Percentiles rank a stretch among this genome's conserved stretches.
Conservation (phyloP, 106 monocot species). For the Apostasia ramifera region DNA sequence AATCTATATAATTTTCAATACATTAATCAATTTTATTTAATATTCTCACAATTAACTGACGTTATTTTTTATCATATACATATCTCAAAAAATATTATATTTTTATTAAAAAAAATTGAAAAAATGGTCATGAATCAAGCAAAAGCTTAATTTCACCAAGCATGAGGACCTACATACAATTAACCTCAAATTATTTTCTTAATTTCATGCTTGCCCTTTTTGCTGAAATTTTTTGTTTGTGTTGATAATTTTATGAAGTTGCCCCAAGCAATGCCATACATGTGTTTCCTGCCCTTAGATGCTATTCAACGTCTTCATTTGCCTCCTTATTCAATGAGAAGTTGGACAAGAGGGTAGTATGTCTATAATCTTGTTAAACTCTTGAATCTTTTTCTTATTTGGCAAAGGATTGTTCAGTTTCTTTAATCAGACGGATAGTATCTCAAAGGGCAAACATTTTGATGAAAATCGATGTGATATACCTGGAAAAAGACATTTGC, state of each 20-base stretch:
- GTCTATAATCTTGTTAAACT: background rate
- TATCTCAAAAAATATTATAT: too few species aligned
- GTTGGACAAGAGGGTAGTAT: conserved; percentile 1
- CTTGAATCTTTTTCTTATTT: background rate
- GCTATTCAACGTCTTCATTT: conserved; percentile 2
- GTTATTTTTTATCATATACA: too few species aligned
- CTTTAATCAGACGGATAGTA: conserved; percentile 2
- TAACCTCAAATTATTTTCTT: background rate
- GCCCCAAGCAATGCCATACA: background rate
- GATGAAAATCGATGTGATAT: background rate
- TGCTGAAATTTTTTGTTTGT: background rate
- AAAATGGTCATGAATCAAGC: too few species aligned
- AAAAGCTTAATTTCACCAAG: background rate
- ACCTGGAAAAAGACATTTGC: background rate
- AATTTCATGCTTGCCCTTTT: background rate
- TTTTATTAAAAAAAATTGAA: too few species aligned
- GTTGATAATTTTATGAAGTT: background rate
- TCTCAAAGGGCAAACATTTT: background rate
- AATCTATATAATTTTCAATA: too few species aligned
- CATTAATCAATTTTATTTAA: too few species aligned
- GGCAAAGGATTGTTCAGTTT: background rate
- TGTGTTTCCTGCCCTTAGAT: background rate
- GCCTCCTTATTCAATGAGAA: conserved; percentile 1
- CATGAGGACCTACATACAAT: background rate
- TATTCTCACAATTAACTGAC: too few species aligned